Evolutionary conservation across 2,329 filamentous ascomycete species (phyloP), one percentile per base, ranked within the genome.

Genomic region (Furcasterigmium sp.): DNA sequence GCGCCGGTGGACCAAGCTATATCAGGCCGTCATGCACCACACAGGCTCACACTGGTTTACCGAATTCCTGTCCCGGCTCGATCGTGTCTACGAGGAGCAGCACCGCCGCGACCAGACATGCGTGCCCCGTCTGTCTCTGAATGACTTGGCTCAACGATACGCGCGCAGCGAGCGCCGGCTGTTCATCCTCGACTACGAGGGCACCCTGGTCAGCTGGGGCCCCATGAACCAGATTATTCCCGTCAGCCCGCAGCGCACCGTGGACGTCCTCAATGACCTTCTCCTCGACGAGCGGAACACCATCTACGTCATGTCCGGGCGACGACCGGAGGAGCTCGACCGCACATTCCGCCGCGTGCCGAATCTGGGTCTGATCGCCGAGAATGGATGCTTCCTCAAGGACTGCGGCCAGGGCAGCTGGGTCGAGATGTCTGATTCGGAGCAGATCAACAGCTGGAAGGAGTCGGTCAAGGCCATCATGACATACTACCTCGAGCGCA

Each of bases 121-220:
- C 0, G 87, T 96, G 9, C 91, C 93, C 17, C 85, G 93, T 2
- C 73, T 97, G 3, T 91, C 87, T 3, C 67, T 91, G 18, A 76
- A 71, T 35, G 67, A 72, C 1, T 69, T 96, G 2, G 67, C 74
- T 3, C 68, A 79, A 38, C 74, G 80, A 47, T 97, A 96, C 62
- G 70, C 75, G 46, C 61, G 69, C 8, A 78, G 86, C 1, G 63
- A 79, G 34, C 78, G 80, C 17, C 82, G 91, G 14, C 73, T 97
- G 3, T 93, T 97, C 63, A 83, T 97, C 51, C 73, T 97, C 36
- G 91, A 97, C 58, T 95, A 95, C 57, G 91, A 97, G 62, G 91
- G 90, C 36, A 97, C 91, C 0, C 71, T 97, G 8, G 87, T 93
- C 35, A 88, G 85, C 42, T 93, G 89, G 78, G 89, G 89, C 4